phyloP scores from a whole-genome alignment of 2,329 filamentous ascomycete species.

The Pseudophaeomoniella oleicola region DNA sequence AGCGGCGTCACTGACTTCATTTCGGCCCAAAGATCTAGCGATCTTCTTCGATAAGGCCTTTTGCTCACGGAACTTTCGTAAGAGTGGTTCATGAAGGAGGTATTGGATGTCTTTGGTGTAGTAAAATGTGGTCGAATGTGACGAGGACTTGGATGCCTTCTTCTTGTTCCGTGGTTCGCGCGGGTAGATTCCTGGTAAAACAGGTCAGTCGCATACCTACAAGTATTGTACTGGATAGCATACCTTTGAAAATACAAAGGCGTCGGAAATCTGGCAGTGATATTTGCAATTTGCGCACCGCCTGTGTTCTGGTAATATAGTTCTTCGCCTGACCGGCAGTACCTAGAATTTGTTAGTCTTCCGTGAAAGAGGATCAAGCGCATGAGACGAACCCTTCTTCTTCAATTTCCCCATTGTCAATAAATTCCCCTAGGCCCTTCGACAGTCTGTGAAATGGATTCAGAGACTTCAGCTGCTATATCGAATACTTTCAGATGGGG shows the following conservation, averaged over 20 bases:
- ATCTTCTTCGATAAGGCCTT: conserved; percentile 98
- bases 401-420: conserved; percentile 64
- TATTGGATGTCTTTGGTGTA: conserved; percentile 96
- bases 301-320: conserved; percentile 94
- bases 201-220: conserved; percentile 6
- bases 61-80: conserved; percentile 91
- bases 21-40: conserved; percentile 74
- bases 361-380: conserved; percentile 1
- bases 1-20: conserved; percentile 77
- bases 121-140: conserved; percentile 81
- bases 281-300: conserved; percentile 94
- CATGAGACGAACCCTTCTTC: conserved; percentile 55
- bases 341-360: conserved; percentile 31
- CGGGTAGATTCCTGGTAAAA: conserved; percentile 63
- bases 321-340: conserved; percentile 89
- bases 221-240: background rate
- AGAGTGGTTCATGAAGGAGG: conserved; percentile 85
- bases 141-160: conserved; percentile 86
- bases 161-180: conserved; percentile 94
- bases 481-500: background rate
- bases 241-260: conserved; percentile 95
- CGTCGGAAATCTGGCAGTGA: conserved; percentile 94
- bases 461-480: background rate
- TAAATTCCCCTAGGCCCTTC: too few relatives aligned
- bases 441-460: conserved; percentile 1